Evolutionary conservation across 805 yeast species (phyloP).

Genomic region (Schwanniomyces pseudopolymorphus): DNA sequence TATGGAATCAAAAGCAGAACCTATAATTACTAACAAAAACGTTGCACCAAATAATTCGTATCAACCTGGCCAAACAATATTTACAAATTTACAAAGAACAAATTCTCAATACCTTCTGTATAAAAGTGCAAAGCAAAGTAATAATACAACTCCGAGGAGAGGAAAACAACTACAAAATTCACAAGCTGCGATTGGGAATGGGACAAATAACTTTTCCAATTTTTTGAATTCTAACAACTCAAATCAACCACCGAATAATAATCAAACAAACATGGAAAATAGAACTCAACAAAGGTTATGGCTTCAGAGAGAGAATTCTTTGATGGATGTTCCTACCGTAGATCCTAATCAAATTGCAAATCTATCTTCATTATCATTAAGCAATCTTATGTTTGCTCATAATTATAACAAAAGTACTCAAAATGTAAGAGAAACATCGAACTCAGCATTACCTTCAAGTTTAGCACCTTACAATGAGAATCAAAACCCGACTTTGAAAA

Average conservation of each 20-base stretch:
- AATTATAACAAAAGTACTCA: conserved; percentile 24
- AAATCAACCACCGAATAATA: conserved; percentile 6
- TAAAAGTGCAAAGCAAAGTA: conserved; percentile 20
- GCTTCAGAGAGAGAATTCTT: conserved; percentile 76
- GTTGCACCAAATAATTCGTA: conserved; percentile 37
- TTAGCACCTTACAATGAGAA: conserved; percentile 3
- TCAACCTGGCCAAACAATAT: conserved; percentile 43
- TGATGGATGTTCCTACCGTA: conserved; percentile 51
- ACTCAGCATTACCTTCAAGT: conserved; percentile 8
- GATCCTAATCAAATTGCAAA: conserved; percentile 32
- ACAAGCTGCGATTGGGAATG: conserved; percentile 12
- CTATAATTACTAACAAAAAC: conserved; percentile 29
- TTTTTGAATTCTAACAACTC: conserved; percentile 20
- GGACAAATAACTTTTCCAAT: conserved; percentile 30
- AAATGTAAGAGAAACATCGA: conserved; percentile 12
- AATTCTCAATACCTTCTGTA: conserved; percentile 31
- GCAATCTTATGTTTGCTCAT: conserved; percentile 39
- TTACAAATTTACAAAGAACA: conserved; percentile 41
- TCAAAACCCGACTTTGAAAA: too few relatives aligned
- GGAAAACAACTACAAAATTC: background rate
- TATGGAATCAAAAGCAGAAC: conserved; percentile 26
- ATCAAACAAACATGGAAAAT: conserved; percentile 40
- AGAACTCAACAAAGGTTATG: conserved; percentile 83
- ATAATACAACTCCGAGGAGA: conserved; percentile 5
- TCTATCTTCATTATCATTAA: conserved; percentile 39